Percentiles rank a stretch among this genome's conserved stretches.
These are phyloP conservation scores for Phycomyces blakesleeanus DNA, from an alignment of 192 early-diverging fungal species.

Conservation along the genomic window DNA sequence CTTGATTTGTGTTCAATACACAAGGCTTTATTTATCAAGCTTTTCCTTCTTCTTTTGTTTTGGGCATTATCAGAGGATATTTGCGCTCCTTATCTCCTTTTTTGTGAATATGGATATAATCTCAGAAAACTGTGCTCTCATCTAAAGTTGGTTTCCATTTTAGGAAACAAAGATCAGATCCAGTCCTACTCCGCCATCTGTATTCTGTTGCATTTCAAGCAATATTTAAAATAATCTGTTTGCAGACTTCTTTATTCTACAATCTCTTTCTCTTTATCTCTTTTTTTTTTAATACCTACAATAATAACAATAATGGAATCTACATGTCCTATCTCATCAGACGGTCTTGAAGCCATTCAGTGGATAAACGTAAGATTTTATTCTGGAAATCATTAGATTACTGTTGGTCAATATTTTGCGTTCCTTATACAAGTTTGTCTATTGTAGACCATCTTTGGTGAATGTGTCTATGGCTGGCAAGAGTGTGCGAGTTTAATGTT, in stretches of 20 bases:
- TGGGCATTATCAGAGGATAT: too few species aligned
- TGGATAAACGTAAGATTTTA: constrained; percentile 15
- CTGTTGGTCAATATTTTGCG: background rate
- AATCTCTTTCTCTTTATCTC: constrained; percentile 5
- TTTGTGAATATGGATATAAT: too few species aligned
- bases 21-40: too few species aligned
- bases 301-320: constrained; percentile 4
- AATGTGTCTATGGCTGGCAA: constrained; percentile 44
- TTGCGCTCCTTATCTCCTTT: too few species aligned
- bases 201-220: background rate
- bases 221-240: constrained; percentile 3
- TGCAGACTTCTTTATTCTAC: background rate
- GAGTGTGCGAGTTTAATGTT: constrained; percentile 41
- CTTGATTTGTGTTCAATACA: too few species aligned
- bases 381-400: background rate
- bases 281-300: background rate
- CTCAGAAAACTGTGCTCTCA: background rate
- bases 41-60: too few species aligned
- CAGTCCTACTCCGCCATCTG: background rate
- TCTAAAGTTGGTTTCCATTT: background rate
- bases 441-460: constrained; percentile 39
- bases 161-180: constrained; percentile 11
- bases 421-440: background rate
- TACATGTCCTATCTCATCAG: constrained; percentile 3
- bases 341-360: constrained; percentile 6